Evolutionary conservation across 2,329 filamentous ascomycete species (phyloP).

Genomic region (Colletotrichum sp.): DNA sequence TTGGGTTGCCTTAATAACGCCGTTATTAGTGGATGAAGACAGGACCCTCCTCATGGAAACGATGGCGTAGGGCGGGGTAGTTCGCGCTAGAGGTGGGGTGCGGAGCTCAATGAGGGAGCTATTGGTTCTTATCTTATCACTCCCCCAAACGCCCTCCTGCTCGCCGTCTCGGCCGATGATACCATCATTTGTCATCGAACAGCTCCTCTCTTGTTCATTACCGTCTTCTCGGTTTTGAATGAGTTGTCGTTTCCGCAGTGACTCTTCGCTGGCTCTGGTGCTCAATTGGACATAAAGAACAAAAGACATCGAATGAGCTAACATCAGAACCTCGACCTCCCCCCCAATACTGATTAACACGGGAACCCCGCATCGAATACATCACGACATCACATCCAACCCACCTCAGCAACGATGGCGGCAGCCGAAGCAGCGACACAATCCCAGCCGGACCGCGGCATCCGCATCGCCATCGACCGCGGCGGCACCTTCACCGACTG

Average conservation of each 20-base stretch:
- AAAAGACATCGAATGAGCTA: background rate
- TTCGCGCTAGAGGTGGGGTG: slow-evolving; percentile 16
- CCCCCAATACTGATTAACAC: background rate
- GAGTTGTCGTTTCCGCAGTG: background rate
- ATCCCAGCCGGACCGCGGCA: slow-evolving; percentile 53
- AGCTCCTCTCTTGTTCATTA: background rate
- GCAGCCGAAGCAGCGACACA: slow-evolving; percentile 21
- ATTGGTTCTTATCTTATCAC: slow-evolving; percentile 6
- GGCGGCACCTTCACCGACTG: slow-evolving; percentile 95
- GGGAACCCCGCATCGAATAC: background rate
- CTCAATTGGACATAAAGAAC: background rate
- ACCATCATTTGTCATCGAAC: slow-evolving; percentile 8
- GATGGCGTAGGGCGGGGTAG: slow-evolving; percentile 10
- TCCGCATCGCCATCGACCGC: slow-evolving; percentile 78
- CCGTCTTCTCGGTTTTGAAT: background rate
- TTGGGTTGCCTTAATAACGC: background rate
- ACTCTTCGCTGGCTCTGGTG: background rate
- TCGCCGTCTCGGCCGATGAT: background rate
- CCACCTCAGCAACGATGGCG: slow-evolving; percentile 33
- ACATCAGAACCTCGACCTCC: background rate
- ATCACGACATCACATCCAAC: background rate
- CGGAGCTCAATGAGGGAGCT: slow-evolving; percentile 3
- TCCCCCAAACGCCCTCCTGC: background rate
- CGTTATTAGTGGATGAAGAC: background rate
- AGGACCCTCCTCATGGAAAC: background rate